Evolutionary conservation across 768 basidiomycete genomes (phyloP).

Genomic region (Leccinum imitatum): DNA sequence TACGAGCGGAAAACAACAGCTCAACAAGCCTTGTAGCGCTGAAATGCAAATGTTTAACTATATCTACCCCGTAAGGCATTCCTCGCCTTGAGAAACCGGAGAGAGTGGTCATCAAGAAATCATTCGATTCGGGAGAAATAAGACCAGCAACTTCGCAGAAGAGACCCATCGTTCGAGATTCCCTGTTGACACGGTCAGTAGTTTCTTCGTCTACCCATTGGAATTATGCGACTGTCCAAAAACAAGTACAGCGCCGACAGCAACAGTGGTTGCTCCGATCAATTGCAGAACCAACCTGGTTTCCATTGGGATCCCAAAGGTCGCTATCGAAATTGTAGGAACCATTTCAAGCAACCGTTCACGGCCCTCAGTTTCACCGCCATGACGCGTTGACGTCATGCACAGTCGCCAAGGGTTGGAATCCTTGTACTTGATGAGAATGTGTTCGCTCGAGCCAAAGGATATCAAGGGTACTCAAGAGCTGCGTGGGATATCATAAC

Average conservation of each 20-base stretch:
- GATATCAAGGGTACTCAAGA: conserved; percentile 40
- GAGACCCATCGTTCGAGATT: conserved; percentile 7
- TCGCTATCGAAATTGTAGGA: neutral
- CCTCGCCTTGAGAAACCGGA: conserved; percentile 30
- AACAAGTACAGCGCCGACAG: conserved; percentile 31
- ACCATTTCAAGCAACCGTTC: neutral
- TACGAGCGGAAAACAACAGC: conserved; percentile 35
- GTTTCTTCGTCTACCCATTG: conserved; percentile 24
- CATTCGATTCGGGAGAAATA: conserved; percentile 27
- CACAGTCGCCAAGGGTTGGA: conserved; percentile 34
- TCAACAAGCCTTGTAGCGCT: conserved; percentile 29
- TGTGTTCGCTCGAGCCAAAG: conserved; percentile 32
- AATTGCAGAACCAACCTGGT: conserved; percentile 3
- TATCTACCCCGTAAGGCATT: neutral
- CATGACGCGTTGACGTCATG: conserved; percentile 13
- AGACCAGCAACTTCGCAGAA: conserved; percentile 29
- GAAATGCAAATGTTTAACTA: conserved; percentile 10
- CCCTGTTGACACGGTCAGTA: neutral
- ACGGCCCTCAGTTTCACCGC: neutral
- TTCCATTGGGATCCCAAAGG: neutral
- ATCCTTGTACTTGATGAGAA: conserved; percentile 8
- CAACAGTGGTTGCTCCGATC: conserved; percentile 14
- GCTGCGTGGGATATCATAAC: conserved; percentile 50
- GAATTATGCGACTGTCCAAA: conserved; percentile 47
- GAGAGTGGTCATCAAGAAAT: conserved; percentile 35